These are phyloP conservation scores for Hypoxylon sp. DNA, from an alignment of 2,329 filamentous ascomycete genomes.

Conservation along the genomic window DNA sequence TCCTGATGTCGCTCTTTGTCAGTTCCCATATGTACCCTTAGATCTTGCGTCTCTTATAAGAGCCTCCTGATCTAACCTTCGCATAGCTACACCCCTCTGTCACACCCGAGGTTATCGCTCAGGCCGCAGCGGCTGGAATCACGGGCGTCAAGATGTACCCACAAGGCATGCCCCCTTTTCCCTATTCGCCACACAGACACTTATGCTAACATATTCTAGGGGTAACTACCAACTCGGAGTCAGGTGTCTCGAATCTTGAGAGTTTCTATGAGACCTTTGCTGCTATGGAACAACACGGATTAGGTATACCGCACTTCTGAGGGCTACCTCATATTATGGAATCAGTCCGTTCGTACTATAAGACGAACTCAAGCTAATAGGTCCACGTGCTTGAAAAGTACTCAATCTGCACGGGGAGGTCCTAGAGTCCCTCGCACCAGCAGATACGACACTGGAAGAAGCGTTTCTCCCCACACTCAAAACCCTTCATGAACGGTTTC, in stretches of 20 bases:
- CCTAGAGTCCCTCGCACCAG: constrained; percentile 65
- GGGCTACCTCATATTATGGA: background rate
- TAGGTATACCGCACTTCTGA: constrained; percentile 17
- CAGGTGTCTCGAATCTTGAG: constrained; percentile 78
- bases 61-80: constrained; percentile 22
- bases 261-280: constrained; percentile 84
- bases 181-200: background rate
- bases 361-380: constrained; percentile 4
- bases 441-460: constrained; percentile 62
- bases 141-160: constrained; percentile 81
- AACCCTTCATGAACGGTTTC: constrained; percentile 81
- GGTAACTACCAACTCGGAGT: constrained; percentile 76
- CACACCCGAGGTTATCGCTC: constrained; percentile 77
- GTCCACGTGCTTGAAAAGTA: constrained; percentile 58
- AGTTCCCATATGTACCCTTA: constrained; percentile 35
- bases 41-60: constrained; percentile 27
- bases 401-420: constrained; percentile 95
- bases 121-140: constrained; percentile 81
- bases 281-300: constrained; percentile 86
- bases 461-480: constrained; percentile 85
- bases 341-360: background rate
- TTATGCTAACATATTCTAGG: constrained; percentile 56
- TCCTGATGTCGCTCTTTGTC: constrained; percentile 80
- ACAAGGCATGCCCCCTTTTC: constrained; percentile 53
- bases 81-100: constrained; percentile 70